Conservation (phyloP, 2,329 filamentous ascomycete genomes). For the Cytospora piceae region DNA sequence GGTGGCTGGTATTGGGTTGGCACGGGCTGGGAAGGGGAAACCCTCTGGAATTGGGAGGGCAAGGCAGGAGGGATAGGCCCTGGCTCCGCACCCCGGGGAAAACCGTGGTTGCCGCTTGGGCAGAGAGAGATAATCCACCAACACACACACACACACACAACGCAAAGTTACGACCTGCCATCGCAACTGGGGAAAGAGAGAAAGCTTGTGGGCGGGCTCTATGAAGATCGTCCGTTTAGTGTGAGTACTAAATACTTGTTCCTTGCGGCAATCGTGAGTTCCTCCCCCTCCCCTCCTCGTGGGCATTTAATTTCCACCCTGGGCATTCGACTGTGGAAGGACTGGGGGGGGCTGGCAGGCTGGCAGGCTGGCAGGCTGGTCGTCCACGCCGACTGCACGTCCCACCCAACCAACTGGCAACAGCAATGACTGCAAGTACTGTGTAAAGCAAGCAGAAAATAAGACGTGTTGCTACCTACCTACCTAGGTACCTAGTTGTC, state of each 20-base stretch:
- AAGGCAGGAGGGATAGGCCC: too few relatives aligned
- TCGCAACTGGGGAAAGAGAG: slow-evolving; percentile 8
- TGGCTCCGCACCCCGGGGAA: neutral
- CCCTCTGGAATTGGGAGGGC: too few relatives aligned
- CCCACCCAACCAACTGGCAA: too few relatives aligned
- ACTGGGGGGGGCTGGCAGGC: too few relatives aligned
- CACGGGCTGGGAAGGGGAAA: too few relatives aligned
- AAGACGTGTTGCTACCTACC: neutral
- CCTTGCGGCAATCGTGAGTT: slow-evolving; percentile 13
- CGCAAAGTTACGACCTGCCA: slow-evolving; percentile 12
- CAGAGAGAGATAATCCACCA: neutral
- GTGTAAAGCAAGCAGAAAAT: too few relatives aligned
- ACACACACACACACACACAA: too few relatives aligned
- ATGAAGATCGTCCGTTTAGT: slow-evolving; percentile 19
- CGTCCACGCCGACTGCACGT: neutral
- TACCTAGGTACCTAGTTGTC: too few relatives aligned
- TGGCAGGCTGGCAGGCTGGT: too few relatives aligned
- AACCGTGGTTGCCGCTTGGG: neutral
- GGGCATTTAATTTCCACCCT: neutral
- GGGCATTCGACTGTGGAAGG: too few relatives aligned
- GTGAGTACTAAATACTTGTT: neutral
- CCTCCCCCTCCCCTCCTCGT: neutral
- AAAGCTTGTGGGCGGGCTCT: slow-evolving; percentile 6
- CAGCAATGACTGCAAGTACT: too few relatives aligned
- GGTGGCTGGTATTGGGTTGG: neutral